These are phyloP conservation scores for Hansenula sp. DNA, from an alignment of 1,139 yeast genomes.

Conservation along the genomic window DNA sequence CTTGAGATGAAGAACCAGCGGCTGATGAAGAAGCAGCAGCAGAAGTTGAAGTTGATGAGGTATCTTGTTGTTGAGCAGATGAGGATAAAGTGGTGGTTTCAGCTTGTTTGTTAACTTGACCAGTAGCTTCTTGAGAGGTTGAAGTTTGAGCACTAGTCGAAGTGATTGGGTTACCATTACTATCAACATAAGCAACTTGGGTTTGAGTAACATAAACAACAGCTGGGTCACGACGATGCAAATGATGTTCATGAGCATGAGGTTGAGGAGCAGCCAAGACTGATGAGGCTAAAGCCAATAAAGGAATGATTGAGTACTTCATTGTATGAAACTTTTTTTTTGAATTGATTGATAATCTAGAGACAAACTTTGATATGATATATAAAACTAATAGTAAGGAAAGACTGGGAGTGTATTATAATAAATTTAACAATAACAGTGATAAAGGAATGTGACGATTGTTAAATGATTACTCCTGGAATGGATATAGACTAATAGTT, in stretches of 20 bases:
- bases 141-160: constrained; percentile 22
- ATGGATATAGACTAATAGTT: background rate
- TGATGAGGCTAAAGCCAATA: constrained; percentile 30
- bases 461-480: background rate
- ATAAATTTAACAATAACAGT: constrained; percentile 3
- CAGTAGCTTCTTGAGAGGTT: constrained; percentile 13
- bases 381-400: constrained; percentile 6
- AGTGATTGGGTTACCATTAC: constrained; percentile 30
- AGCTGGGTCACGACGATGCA: constrained; percentile 51
- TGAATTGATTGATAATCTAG: background rate
- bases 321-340: constrained; percentile 9
- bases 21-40: constrained; percentile 14
- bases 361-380: background rate
- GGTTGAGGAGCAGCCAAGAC: constrained; percentile 42
- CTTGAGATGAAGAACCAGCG: constrained; percentile 17
- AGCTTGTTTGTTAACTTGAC: background rate
- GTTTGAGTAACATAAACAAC: constrained; percentile 52
- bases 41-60: constrained; percentile 15
- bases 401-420: constrained; percentile 12
- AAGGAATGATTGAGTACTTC: constrained; percentile 22
- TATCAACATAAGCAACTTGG: constrained; percentile 43
- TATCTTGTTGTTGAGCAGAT: constrained; percentile 19
- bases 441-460: constrained; percentile 1
- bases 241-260: constrained; percentile 47
- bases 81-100: constrained; percentile 21